Conservation (phyloP, 345 rosid species). For the Ceriops zippeliana region DNA sequence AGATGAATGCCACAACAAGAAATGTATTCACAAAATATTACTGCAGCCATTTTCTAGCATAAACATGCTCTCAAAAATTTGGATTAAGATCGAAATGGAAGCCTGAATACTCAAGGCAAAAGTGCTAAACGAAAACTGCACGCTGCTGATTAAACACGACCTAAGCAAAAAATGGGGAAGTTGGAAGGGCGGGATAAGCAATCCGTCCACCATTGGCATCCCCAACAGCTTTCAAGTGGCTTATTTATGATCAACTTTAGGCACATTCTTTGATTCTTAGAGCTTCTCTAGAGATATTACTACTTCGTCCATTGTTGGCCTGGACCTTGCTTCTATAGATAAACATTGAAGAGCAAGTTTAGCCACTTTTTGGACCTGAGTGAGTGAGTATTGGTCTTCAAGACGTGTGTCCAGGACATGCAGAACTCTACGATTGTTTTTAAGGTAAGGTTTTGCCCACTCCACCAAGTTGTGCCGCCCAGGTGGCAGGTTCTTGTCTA, state of each 20-base stretch:
- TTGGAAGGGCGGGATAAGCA: constrained; percentile 56
- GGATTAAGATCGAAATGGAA: neutral
- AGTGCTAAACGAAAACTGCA: constrained; percentile 13
- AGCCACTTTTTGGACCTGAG: constrained; percentile 54
- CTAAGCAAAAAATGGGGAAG: constrained; percentile 16
- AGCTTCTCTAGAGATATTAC: constrained; percentile 52
- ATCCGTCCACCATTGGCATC: constrained; percentile 24
- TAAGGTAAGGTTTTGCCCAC: constrained; percentile 87
- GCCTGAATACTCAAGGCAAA: neutral
- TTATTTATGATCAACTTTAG: constrained; percentile 26
- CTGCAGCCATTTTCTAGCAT: no score
- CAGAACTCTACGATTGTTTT: constrained; percentile 66
- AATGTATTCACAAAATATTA: no score
- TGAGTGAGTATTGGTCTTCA: constrained; percentile 58
- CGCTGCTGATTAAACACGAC: constrained; percentile 5
- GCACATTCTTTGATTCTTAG: constrained; percentile 39
- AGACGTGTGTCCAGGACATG: constrained; percentile 67
- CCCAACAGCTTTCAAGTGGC: constrained; percentile 23
- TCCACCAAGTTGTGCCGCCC: constrained; percentile 87
- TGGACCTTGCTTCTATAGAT: constrained; percentile 18
- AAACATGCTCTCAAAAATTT: neutral
- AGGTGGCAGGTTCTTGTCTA: constrained; percentile 82
- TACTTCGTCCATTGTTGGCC: constrained; percentile 28
- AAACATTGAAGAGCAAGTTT: constrained; percentile 45
- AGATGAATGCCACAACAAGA: neutral